Evolutionary conservation across 768 basidiomycete genomes (phyloP).

Genomic region (Leccinum ochraceum): DNA sequence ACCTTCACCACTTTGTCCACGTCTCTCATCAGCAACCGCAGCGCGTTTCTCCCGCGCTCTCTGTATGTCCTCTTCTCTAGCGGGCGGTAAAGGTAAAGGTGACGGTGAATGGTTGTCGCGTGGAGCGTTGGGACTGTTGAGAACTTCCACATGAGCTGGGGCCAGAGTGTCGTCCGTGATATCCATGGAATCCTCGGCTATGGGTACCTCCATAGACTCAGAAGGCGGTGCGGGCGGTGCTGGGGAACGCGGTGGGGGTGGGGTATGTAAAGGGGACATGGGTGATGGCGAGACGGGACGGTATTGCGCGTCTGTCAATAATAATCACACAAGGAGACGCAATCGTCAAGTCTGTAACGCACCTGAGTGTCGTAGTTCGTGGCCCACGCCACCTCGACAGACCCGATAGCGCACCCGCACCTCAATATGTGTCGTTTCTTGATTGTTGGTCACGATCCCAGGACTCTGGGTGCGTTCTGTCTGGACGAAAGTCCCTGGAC

Average conservation of each 20-base stretch:
- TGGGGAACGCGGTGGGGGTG: constrained; percentile 26
- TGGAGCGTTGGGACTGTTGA: constrained; percentile 50
- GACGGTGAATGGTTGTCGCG: constrained; percentile 47
- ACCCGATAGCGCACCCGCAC: constrained; percentile 10
- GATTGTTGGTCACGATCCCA: constrained; percentile 37
- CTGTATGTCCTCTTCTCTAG: constrained; percentile 28
- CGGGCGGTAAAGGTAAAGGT: constrained; percentile 35
- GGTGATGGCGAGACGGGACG: constrained; percentile 25
- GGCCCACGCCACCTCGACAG: constrained; percentile 8
- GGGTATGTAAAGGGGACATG: constrained; percentile 24
- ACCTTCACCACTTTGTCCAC: constrained; percentile 3
- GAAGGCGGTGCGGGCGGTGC: constrained; percentile 33
- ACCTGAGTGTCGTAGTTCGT: constrained; percentile 15
- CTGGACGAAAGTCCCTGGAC: constrained; percentile 36
- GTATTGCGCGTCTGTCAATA: constrained; percentile 19
- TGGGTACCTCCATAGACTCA: constrained; percentile 37
- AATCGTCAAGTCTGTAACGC: background rate
- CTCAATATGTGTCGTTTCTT: constrained; percentile 30
- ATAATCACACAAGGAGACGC: constrained; percentile 2
- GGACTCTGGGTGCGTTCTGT: constrained; percentile 37
- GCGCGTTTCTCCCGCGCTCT: constrained; percentile 30
- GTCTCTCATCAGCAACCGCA: constrained; percentile 11
- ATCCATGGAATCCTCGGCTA: constrained; percentile 5
- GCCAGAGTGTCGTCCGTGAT: constrained; percentile 38
- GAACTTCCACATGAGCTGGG: constrained; percentile 38